These are phyloP conservation scores for Quercus robur DNA, from an alignment of 306 rosid species.

Conservation along the genomic window DNA sequence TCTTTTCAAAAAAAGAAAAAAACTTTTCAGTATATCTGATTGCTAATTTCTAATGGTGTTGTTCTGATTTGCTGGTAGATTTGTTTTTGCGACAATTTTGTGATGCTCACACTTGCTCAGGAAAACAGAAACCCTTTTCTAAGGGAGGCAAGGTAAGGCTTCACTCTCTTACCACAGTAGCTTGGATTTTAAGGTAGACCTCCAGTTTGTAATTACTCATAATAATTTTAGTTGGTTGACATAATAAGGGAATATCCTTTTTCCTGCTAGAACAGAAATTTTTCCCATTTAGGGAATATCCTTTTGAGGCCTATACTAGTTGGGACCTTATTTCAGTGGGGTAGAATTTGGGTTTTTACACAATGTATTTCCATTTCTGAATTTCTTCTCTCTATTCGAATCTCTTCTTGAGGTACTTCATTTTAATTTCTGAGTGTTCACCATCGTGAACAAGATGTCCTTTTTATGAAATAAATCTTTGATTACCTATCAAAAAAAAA, in stretches of 20 bases:
- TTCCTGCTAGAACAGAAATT: conserved; percentile 9
- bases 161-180: conserved; percentile 8
- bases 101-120: conserved; percentile 84
- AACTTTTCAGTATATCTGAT: background rate
- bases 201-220: background rate
- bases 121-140: conserved; percentile 72
- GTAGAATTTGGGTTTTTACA: too few relatives aligned
- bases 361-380: too few relatives aligned
- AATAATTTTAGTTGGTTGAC: background rate
- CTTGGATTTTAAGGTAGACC: background rate
- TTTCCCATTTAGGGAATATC: conserved; percentile 7
- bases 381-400: too few relatives aligned
- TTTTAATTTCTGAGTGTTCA: too few relatives aligned
- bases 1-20: background rate
- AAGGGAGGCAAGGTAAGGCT: conserved; percentile 82
- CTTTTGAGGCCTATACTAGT: too few relatives aligned
- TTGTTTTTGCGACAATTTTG: conserved; percentile 93
- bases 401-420: too few relatives aligned
- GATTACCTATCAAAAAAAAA: too few relatives aligned
- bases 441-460: too few relatives aligned
- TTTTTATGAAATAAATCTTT: too few relatives aligned
- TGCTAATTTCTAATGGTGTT: conserved; percentile 24
- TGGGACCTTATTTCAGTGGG: too few relatives aligned
- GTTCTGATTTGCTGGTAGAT: conserved; percentile 42
- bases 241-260: conserved; percentile 1